Percentiles rank a stretch among this genome's conserved stretches.
Evolutionary conservation across 805 yeast genomes (phyloP).

Genomic region (Barnettozyma sucrosica): DNA sequence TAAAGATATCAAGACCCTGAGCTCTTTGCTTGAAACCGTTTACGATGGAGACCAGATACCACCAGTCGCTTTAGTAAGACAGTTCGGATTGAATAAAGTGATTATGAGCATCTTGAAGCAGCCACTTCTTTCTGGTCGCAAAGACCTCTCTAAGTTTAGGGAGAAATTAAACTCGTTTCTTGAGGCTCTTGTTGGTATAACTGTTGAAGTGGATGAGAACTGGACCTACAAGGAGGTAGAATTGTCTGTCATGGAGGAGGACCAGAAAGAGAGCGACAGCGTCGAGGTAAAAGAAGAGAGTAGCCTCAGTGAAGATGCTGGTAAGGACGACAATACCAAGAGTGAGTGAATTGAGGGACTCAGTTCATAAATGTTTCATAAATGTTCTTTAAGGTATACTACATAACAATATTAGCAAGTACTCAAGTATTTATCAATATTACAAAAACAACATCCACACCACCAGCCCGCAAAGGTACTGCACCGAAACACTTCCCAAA

Average conservation of each 20-base stretch:
- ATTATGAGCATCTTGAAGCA: slow-evolving; percentile 30
- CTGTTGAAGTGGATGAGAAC: slow-evolving; percentile 26
- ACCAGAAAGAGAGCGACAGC: not conserved
- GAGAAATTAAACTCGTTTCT: slow-evolving; percentile 15
- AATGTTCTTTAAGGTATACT: not conserved
- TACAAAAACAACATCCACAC: not conserved
- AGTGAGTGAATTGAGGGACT: not conserved
- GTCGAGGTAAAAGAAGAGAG: slow-evolving; percentile 13
- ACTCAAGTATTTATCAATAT: not conserved
- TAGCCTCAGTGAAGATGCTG: not conserved
- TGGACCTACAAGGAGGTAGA: slow-evolving; percentile 25
- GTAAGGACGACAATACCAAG: not conserved
- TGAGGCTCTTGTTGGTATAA: slow-evolving; percentile 23
- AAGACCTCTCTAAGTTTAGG: slow-evolving; percentile 16
- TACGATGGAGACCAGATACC: slow-evolving; percentile 16
- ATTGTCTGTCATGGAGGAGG: slow-evolving; percentile 12
- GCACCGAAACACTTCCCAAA: not conserved
- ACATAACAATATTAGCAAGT: not conserved
- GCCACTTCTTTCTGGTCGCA: slow-evolving; percentile 26
- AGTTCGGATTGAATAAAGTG: slow-evolving; percentile 29
- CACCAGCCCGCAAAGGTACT: not conserved
- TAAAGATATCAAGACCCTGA: slow-evolving; percentile 16
- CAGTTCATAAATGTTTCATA: no score
- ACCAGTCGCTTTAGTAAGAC: slow-evolving; percentile 28
- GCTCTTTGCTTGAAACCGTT: slow-evolving; percentile 22